These are phyloP conservation scores for Phytophthora idaei DNA, from an alignment of 352 stramenopile genomes.

Conservation along the genomic window DNA sequence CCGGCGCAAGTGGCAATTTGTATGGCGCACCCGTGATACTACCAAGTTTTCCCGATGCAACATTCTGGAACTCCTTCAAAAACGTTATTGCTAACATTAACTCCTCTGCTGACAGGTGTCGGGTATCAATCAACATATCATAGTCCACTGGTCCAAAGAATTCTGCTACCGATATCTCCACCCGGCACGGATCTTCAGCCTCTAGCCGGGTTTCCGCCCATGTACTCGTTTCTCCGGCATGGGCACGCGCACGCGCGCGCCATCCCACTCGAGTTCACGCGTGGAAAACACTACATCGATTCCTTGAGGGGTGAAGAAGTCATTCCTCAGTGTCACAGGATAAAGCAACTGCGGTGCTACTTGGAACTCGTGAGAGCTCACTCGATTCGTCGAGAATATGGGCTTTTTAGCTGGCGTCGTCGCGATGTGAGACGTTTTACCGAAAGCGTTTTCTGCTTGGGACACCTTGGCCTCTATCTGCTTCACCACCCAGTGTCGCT, in stretches of 20 bases:
- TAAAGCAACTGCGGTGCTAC: not conserved
- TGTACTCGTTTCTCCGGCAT: not conserved
- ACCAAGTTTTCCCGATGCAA: constrained; percentile 2
- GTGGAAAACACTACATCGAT: not conserved
- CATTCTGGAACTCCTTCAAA: not conserved
- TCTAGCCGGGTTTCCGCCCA: not conserved
- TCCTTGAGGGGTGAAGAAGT: not conserved
- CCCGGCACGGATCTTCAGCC: not conserved
- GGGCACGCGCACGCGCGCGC: not conserved
- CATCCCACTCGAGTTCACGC: not conserved
- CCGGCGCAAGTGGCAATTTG: not conserved
- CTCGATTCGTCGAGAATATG: not conserved
- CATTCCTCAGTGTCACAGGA: not conserved
- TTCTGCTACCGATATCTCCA: not conserved
- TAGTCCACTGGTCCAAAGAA: not conserved
- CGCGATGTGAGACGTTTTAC: not conserved
- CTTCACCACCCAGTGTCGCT: not conserved
- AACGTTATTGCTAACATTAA: not conserved
- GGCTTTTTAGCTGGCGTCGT: not conserved
- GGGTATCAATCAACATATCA: not conserved
- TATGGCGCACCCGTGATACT: not conserved
- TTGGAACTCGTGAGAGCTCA: not conserved
- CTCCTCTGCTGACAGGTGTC: not conserved
- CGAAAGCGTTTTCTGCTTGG: not conserved
- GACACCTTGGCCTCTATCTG: not conserved